Evolutionary conservation across 1,284 basidiomycete genomes (phyloP), one percentile per base, ranked within the genome.

Genomic region (Trichosporon faecale): DNA sequence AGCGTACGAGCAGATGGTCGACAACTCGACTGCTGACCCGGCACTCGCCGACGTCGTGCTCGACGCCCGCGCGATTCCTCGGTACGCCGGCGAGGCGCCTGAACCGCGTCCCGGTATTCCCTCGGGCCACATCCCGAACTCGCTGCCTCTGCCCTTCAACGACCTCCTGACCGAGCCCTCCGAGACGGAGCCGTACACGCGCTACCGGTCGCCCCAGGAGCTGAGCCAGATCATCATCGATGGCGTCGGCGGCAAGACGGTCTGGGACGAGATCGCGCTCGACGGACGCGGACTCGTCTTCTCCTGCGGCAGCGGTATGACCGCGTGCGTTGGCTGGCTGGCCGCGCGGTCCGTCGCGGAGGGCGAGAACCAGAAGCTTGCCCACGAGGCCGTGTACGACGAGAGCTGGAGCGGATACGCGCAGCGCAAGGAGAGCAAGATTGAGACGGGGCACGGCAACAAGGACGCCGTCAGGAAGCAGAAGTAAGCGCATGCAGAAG

Each of bases 241-340:
- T 37, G 76, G 73, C 40, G 73, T 78, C 6, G 75, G 79, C 4
- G 80, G 80, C 0, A 70, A 77, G 55, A 86, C 88, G 66, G 82
- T 86, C 68, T 87, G 88, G 66, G 72, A 78, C 46, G 81, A 94
- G 18, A 83, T 87, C 18, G 80, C 94, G 16, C 82, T 86, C n/a
- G 82, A 86, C 68, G 87, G 88, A 55, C 18, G 74, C 77, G 52
- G 80, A 93, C 16, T 94, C 46, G 87, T 90, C 12, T 88, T 91
- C 31, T 90, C 87, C 70, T 96, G 94, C 84, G 94, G 94, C 63
- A 94, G 91, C 76, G 97, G 97, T 18, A 99, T 99, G 97, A 98
- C 95, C 14, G 97, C 97, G 2, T 93, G 89, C 6, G 86, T 97
- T 6, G 86, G 98, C 12, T 98, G 95, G 94, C 85, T 97, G 68